Evolutionary conservation across 176 grass and related monocot genomes (phyloP), one percentile per base, ranked within the genome.

Genomic region (Echinochloa phyllopogon): DNA sequence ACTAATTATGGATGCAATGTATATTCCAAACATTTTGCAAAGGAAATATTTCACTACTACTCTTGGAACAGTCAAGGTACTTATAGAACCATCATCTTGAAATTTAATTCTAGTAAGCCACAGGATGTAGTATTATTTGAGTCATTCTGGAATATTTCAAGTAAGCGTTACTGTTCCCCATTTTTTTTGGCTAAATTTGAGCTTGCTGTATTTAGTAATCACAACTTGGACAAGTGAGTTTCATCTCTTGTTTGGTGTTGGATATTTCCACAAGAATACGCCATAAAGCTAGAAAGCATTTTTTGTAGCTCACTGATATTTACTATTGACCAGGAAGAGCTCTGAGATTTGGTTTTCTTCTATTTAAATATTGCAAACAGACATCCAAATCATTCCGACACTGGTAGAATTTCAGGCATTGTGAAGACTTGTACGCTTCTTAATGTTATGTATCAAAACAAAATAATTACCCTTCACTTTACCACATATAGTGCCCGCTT

Each of bases 11-110:
- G 42, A 17, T 82, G 55, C 52, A 16, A n/a, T 51, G 13, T 61
- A 20, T 53, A 16, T 83, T 33, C 18, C 44, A 36, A 69, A 72
- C 52, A 59, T 68, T 57, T 23, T 11, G 37, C 24, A 25, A n/a
- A 24, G 5, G 44, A 44, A 50, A 43, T 25, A 78, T 64, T 25
- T 57, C 55, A 62, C 53, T 77, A 21, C 41, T 48, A 36, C 43
- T 50, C 42, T 65, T 78, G 44, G 53, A 83, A 27, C 44, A 71
- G 17, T 52, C 25, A 78, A 88, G 80, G 86, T 88, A 80, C 41
- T 68, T 52, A 57, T 64, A 17, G 40, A 64, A 52, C 5, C 33
- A 77, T 8, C 36, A 69, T 63, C 74, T 55, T 29, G 8, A 65
- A 70, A 55, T 64, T 77, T 72, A 63, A 61, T 71, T 87, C 51